Conservation (phyloP, 2,329 filamentous ascomycete genomes). For the Mariannaea sp. region DNA sequence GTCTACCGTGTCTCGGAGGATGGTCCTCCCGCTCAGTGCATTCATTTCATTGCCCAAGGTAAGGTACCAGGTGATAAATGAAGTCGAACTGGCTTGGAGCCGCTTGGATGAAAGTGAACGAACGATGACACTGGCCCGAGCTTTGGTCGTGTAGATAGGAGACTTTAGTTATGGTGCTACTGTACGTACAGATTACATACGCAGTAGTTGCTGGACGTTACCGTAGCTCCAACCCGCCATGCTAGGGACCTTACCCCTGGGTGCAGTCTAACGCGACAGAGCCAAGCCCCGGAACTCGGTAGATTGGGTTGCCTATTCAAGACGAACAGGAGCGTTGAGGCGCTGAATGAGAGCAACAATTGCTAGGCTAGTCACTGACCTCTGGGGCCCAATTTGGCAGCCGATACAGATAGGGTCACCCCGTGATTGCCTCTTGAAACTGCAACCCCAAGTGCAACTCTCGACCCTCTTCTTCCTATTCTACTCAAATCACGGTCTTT, state of each 20-base stretch:
- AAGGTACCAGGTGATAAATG: no score
- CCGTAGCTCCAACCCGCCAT: neutral
- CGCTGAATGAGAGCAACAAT: no score
- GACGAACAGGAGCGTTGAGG: no score
- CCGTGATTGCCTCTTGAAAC: constrained; percentile 7
- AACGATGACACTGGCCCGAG: no score
- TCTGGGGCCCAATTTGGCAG: neutral
- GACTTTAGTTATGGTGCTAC: no score
- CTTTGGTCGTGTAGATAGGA: no score
- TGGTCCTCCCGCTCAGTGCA: neutral
- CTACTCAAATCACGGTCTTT: constrained; percentile 18
- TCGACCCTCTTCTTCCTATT: constrained; percentile 20
- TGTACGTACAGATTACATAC: neutral
- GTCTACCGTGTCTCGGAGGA: neutral
- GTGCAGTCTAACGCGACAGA: neutral
- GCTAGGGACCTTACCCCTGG: no score
- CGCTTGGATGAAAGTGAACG: no score
- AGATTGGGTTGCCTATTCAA: neutral
- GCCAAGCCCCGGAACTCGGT: neutral
- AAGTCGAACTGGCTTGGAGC: no score
- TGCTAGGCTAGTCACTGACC: no score
- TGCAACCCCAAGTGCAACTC: neutral
- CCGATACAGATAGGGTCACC: neutral
- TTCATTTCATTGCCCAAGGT: no score
- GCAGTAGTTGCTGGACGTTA: neutral